phyloP scores from a whole-genome alignment of 176 grass and related monocot genomes.

The Zea luxurians region DNA sequence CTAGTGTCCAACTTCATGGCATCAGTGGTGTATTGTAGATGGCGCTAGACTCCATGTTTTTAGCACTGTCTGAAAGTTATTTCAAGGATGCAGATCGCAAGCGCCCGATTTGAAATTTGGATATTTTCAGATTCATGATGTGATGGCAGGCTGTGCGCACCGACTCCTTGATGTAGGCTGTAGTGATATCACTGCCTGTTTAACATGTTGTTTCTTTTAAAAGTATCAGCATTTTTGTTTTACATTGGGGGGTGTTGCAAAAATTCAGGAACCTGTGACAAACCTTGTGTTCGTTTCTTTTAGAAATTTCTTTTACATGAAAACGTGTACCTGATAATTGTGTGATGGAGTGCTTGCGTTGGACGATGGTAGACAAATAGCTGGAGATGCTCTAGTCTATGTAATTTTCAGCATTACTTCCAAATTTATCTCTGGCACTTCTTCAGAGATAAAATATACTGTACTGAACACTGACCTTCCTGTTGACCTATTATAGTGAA shows the following conservation, averaged over 20 bases:
- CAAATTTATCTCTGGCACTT: background rate
- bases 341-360: background rate
- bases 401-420: background rate
- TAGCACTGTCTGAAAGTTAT: slow-evolving; percentile 25
- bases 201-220: slow-evolving; percentile 4
- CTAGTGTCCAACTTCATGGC: slow-evolving; percentile 17
- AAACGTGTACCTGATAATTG: background rate
- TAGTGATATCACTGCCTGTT: background rate
- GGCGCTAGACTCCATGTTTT: slow-evolving; percentile 5
- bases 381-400: background rate
- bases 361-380: background rate
- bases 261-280: background rate
- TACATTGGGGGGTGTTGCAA: background rate
- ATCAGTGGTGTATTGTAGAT: background rate
- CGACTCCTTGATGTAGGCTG: background rate
- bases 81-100: slow-evolving; percentile 1
- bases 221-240: background rate
- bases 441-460: background rate
- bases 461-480: slow-evolving; percentile 27
- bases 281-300: background rate
- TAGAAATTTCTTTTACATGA: background rate
- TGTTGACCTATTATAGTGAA: slow-evolving; percentile 39
- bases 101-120: background rate
- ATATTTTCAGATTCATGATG: slow-evolving; percentile 15
- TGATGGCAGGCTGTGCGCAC: background rate